phyloP scores from a whole-genome alignment of 2,329 filamentous ascomycete genomes.

The Diaporthe capsici region DNA sequence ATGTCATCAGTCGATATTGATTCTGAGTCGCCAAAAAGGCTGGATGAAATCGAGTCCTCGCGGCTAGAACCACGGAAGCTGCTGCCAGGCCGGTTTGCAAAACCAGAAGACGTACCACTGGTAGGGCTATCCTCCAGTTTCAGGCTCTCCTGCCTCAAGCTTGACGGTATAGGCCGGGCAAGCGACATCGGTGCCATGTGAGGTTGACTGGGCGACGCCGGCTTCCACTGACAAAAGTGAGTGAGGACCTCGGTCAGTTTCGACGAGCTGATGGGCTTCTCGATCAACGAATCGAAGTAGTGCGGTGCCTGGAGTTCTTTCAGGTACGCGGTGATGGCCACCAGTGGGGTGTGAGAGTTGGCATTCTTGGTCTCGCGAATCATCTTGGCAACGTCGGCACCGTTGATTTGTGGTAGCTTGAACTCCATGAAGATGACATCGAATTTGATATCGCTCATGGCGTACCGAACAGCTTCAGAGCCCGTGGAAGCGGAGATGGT shows the following conservation, averaged over 20 bases:
- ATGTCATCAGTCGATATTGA: slow-evolving; percentile 83
- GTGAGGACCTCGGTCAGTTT: slow-evolving; percentile 92
- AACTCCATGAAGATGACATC: slow-evolving; percentile 99
- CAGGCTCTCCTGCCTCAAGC: slow-evolving; percentile 74
- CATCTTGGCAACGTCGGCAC: slow-evolving; percentile 96
- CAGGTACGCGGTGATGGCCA: slow-evolving; percentile 97
- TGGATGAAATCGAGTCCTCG: slow-evolving; percentile 90
- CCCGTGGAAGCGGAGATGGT: slow-evolving; percentile 94
- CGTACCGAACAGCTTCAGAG: slow-evolving; percentile 91
- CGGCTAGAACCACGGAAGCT: slow-evolving; percentile 85
- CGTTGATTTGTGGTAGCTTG: slow-evolving; percentile 94
- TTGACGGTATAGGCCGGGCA: slow-evolving; percentile 73
- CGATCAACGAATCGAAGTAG: slow-evolving; percentile 94
- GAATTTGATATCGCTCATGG: slow-evolving; percentile 97
- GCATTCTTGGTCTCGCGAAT: slow-evolving; percentile 96
- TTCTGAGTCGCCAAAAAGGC: slow-evolving; percentile 89
- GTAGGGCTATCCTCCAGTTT: slow-evolving; percentile 87
- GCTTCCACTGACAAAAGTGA: slow-evolving; percentile 93
- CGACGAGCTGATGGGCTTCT: slow-evolving; percentile 94
- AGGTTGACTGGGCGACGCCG: slow-evolving; percentile 69
- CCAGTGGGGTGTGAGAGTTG: slow-evolving; percentile 94
- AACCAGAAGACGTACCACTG: slow-evolving; percentile 77
- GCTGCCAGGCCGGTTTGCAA: slow-evolving; percentile 77
- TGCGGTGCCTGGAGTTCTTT: slow-evolving; percentile 96
- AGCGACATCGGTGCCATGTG: slow-evolving; percentile 60